Evolutionary conservation across 2,329 filamentous ascomycete genomes (phyloP), one percentile per base, ranked within the genome.

Genomic region (Colletotrichum orchidophilum): DNA sequence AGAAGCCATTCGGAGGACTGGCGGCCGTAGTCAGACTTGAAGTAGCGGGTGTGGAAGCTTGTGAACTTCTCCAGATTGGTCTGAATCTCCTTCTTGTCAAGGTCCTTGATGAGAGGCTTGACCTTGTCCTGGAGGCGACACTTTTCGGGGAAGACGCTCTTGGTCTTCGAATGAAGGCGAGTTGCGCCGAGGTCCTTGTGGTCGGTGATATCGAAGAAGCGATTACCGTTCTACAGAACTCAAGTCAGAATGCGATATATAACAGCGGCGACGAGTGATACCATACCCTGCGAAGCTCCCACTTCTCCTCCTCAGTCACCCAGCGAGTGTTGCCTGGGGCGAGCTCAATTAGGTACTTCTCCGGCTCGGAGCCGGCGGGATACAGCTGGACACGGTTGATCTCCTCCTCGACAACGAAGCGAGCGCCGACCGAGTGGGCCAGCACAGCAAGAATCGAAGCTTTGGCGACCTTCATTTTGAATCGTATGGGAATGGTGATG

Each of bases 281-380:
- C 3, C 90, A 69, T 87, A 97, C 95, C 75, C 94, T 88, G 78
- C 93, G 92, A 74, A 98, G 84, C 81, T 92, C 91, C 95, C 96
- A 98, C 83, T 98, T 99, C 84, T 98, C 91, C 42, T 97, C 94
- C 77, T 98, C 96, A 0, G 94, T 97, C 35, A 98, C 92, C 93
- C 94, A 96, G 86, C 88, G 86, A 27, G 92, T 95, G 79, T 96
- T 88, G 66, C 93, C 94, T 3, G 94, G 94, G n/a, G 90, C 88
- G 29, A 96, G 87, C 84, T 98, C 95, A 74, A 99, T 91, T 57
- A 97, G 87, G 80, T 88, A 96, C 75, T 86, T 86, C 76, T 92
- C 88, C 46, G 77, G 72, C 72, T 75, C 81, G 75, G 70, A 74
- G 77, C 80, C 82, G 52, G 86, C 80, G 46, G 83, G 82, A 68